Percentiles rank a stretch among this genome's conserved stretches.
phyloP scores from a whole-genome alignment of 768 basidiomycete species.

The Boletus vermiculosoides region DNA sequence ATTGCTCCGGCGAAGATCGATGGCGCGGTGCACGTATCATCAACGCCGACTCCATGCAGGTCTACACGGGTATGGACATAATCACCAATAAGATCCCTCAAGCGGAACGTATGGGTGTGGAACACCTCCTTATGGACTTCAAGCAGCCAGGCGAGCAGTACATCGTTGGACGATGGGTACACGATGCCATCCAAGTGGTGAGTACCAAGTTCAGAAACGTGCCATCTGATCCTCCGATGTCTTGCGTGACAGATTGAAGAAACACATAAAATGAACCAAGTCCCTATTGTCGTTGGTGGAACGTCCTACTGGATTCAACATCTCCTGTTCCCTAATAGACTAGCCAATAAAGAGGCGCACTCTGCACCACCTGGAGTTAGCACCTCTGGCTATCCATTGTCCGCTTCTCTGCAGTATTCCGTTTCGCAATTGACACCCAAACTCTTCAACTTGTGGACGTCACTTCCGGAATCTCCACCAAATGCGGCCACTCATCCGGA shows the following conservation, averaged over 20 bases:
- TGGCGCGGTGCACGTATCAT: constrained; percentile 75
- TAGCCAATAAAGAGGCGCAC: constrained; percentile 37
- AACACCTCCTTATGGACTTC: constrained; percentile 88
- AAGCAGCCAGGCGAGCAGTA: constrained; percentile 87
- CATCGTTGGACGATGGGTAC: constrained; percentile 83
- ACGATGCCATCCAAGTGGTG: constrained; percentile 75
- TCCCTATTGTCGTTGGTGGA: constrained; percentile 93
- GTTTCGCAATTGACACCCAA: constrained; percentile 47
- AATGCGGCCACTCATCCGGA: constrained; percentile 55
- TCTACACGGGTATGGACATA: constrained; percentile 86
- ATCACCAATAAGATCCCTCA: constrained; percentile 91
- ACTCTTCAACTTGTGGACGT: constrained; percentile 48
- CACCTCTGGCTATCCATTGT: constrained; percentile 17
- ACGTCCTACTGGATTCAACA: constrained; percentile 99
- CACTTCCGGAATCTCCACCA: constrained; percentile 60
- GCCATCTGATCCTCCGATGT: neutral
- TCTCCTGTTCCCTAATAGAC: constrained; percentile 81
- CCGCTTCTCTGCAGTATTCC: constrained; percentile 40
- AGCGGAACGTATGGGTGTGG: constrained; percentile 74
- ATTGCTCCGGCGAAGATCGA: constrained; percentile 23
- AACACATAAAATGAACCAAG: constrained; percentile 54
- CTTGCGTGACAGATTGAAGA: constrained; percentile 61
- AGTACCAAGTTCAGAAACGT: constrained; percentile 29
- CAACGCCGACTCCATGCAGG: constrained; percentile 98
- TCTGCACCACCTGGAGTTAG: constrained; percentile 1